These are phyloP conservation scores for Eustoma russellianum DNA, from an alignment of 257 asterid species.

Conservation along the genomic window DNA sequence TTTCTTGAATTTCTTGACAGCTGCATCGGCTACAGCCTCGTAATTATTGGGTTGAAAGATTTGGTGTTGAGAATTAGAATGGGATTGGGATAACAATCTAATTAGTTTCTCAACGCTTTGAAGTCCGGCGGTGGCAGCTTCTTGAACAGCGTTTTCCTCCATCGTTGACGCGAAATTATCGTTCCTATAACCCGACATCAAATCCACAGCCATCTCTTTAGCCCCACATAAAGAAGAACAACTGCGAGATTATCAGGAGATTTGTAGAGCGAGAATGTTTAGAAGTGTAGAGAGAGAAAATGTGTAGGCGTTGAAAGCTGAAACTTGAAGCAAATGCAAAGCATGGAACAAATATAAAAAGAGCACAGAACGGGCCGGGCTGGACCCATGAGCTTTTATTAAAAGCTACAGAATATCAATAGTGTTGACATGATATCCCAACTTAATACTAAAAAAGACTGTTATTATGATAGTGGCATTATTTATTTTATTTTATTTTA, in stretches of 20 bases:
- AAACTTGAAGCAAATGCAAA: conserved; percentile 4
- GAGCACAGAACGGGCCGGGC: background rate
- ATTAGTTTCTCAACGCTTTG: conserved; percentile 85
- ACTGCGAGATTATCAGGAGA: background rate
- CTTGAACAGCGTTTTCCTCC: conserved; percentile 71
- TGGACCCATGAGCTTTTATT: background rate
- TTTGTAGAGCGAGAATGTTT: background rate
- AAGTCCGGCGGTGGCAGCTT: conserved; percentile 86
- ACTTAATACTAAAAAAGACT: no score
- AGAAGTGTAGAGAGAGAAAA: conserved; percentile 2
- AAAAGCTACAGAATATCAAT: no score
- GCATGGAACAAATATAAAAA: conserved; percentile 10
- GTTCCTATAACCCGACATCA: conserved; percentile 43
- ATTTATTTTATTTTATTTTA: no score
- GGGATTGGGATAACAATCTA: conserved; percentile 53
- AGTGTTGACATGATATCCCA: no score
- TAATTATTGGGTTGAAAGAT: conserved; percentile 23
- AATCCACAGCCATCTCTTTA: conserved; percentile 52
- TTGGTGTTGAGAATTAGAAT: conserved; percentile 10
- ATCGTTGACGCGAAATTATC: conserved; percentile 24
- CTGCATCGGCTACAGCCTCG: conserved; percentile 63
- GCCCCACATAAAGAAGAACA: background rate
- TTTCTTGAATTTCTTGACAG: conserved; percentile 62
- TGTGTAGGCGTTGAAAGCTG: background rate
- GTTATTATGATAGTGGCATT: no score